Evolutionary conservation across 2,329 filamentous ascomycete genomes (phyloP).

Genomic region (Aspergillus transmontanensis): DNA sequence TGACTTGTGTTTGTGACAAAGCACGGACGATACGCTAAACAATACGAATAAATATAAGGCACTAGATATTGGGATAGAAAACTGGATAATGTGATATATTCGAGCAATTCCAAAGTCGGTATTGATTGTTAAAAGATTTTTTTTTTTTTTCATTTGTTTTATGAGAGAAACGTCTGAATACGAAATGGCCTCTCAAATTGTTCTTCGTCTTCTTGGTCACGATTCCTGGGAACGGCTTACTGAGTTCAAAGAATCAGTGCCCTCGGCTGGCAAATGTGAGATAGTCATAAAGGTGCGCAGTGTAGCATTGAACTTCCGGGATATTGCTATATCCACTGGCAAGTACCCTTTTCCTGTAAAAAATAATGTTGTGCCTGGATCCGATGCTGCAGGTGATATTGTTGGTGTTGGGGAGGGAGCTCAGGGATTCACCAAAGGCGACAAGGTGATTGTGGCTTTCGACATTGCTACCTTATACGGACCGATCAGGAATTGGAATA

Average conservation of each 20-base stretch:
- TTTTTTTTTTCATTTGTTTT: background rate
- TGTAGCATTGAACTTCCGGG: too few relatives aligned
- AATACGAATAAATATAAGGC: background rate
- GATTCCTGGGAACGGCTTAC: slow-evolving; percentile 15
- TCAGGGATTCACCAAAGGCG: too few relatives aligned
- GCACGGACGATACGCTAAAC: background rate
- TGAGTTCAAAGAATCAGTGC: slow-evolving; percentile 38
- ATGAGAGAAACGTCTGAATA: background rate
- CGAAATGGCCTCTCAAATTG: slow-evolving; percentile 15
- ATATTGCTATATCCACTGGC: too few relatives aligned
- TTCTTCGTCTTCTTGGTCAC: slow-evolving; percentile 14
- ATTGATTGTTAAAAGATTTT: background rate
- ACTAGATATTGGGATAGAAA: background rate
- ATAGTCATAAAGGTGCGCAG: too few relatives aligned
- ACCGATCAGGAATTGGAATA: too few relatives aligned
- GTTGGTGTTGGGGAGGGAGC: too few relatives aligned
- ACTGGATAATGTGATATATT: background rate
- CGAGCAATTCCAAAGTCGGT: background rate
- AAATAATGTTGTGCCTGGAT: too few relatives aligned
- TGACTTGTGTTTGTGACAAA: background rate
- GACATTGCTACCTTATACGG: too few relatives aligned
- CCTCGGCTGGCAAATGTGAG: slow-evolving; percentile 24
- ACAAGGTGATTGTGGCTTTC: too few relatives aligned
- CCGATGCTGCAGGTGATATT: too few relatives aligned
- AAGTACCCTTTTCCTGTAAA: too few relatives aligned